phyloP scores from a whole-genome alignment of 2,329 filamentous ascomycete species.

The Xylariaceae sp. region DNA sequence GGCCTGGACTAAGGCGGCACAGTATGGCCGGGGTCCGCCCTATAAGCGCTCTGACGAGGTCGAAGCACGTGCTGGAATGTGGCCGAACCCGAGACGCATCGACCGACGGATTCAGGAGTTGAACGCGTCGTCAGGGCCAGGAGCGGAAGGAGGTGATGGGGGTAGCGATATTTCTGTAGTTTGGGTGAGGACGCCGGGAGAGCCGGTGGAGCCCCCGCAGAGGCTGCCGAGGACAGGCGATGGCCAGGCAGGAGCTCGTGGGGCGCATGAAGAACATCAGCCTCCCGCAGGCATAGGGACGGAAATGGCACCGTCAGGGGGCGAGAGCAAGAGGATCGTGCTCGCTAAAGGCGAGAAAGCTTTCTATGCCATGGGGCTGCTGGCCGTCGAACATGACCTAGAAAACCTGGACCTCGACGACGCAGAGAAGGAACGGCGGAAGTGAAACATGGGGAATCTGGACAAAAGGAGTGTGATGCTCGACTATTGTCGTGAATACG shows the following conservation, averaged over 20 bases:
- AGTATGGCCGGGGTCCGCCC: slow-evolving; percentile 69
- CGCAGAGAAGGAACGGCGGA: slow-evolving; percentile 18
- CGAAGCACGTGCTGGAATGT: slow-evolving; percentile 35
- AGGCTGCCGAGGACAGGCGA: too few species aligned
- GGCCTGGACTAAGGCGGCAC: slow-evolving; percentile 72
- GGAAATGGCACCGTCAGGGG: too few species aligned
- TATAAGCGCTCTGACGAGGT: slow-evolving; percentile 40
- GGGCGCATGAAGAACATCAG: too few species aligned
- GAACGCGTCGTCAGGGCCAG: too few species aligned
- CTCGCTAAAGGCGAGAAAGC: slow-evolving; percentile 60
- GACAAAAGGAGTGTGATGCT: too few species aligned
- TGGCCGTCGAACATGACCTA: slow-evolving; percentile 75
- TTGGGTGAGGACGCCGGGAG: too few species aligned
- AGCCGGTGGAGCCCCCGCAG: too few species aligned
- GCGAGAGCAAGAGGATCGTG: slow-evolving; percentile 41
- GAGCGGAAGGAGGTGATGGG: too few species aligned
- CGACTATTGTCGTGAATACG: too few species aligned
- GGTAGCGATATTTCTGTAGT: not conserved
- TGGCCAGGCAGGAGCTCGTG: too few species aligned
- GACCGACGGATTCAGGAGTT: slow-evolving; percentile 40
- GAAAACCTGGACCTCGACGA: slow-evolving; percentile 55
- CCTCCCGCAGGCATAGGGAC: too few species aligned
- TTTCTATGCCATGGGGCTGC: slow-evolving; percentile 72
- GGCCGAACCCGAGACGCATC: slow-evolving; percentile 41
- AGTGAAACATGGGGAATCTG: too few species aligned